A percentile compares a stretch with the other conserved stretches of the same genome.
Evolutionary conservation across 192 early-diverging fungal species (phyloP).

Genomic region (Backusella westeae): DNA sequence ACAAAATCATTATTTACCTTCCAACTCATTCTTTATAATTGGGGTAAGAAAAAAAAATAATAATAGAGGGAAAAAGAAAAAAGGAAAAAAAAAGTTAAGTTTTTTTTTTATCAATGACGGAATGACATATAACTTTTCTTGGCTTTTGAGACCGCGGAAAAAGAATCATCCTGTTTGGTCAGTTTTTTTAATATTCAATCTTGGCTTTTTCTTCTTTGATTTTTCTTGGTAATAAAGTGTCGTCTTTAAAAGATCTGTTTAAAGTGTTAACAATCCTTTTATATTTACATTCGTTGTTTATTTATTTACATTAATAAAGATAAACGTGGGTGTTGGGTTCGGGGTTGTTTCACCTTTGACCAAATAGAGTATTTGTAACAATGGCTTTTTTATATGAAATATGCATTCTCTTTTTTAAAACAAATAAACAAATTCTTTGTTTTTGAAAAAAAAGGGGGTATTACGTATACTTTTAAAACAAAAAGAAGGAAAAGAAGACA

Average conservation of each 20-base stretch:
- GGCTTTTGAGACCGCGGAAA: slow-evolving; percentile 2
- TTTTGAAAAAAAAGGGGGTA: neutral
- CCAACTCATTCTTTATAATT: slow-evolving; percentile 19
- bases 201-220: neutral
- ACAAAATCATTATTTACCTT: slow-evolving; percentile 12
- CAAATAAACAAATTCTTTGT: neutral
- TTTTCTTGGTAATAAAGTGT: neutral
- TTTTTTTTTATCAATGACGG: neutral
- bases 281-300: neutral
- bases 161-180: neutral
- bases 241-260: neutral
- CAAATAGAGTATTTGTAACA: neutral
- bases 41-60: neutral
- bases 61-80: neutral
- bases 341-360: neutral
- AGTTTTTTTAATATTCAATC: neutral
- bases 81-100: neutral
- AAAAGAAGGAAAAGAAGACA: neutral
- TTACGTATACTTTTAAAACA: neutral
- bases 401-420: neutral
- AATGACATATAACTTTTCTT: neutral
- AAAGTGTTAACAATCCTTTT: neutral
- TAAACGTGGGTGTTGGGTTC: neutral
- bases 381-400: neutral
- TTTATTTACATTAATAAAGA: neutral